These are phyloP conservation scores for Aciculosporium take DNA, from an alignment of 2,329 filamentous ascomycete genomes.

Conservation along the genomic window DNA sequence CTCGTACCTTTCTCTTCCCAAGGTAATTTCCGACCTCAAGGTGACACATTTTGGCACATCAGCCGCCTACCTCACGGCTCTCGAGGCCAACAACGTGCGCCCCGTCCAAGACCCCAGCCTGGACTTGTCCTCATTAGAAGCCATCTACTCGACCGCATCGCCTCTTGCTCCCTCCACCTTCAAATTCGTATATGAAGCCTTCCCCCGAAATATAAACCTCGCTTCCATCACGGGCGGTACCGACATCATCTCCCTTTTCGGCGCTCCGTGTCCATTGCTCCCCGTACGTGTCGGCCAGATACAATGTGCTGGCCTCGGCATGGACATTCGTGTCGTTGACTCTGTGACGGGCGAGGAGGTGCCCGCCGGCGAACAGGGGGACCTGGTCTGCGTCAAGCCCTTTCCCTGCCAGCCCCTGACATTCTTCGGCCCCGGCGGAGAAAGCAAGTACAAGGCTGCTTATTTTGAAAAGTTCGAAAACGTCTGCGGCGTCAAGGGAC, in stretches of 20 bases:
- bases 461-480: slow-evolving; percentile 76
- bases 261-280: slow-evolving; percentile 63
- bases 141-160: slow-evolving; percentile 89
- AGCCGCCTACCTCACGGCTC: slow-evolving; percentile 79
- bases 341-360: slow-evolving; percentile 40
- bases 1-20: slow-evolving; percentile 68
- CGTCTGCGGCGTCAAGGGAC: slow-evolving; percentile 21
- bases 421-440: slow-evolving; percentile 58
- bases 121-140: slow-evolving; percentile 52
- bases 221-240: slow-evolving; percentile 92
- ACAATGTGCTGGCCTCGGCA: slow-evolving; percentile 63
- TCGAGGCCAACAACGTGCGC: slow-evolving; percentile 61
- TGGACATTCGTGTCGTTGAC: slow-evolving; percentile 55
- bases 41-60: slow-evolving; percentile 94
- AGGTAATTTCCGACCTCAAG: slow-evolving; percentile 61
- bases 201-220: slow-evolving; percentile 68
- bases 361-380: slow-evolving; percentile 56
- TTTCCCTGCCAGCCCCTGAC: slow-evolving; percentile 86
- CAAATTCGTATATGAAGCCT: slow-evolving; percentile 71
- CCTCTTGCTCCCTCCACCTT: slow-evolving; percentile 89
- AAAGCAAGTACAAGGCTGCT: slow-evolving; percentile 62
- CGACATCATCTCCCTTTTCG: slow-evolving; percentile 92
- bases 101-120: slow-evolving; percentile 40
- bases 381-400: slow-evolving; percentile 71
- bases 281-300: slow-evolving; percentile 63